phyloP scores from a whole-genome alignment of 2,329 filamentous ascomycete species.

The Penicillium griseofulvum region DNA sequence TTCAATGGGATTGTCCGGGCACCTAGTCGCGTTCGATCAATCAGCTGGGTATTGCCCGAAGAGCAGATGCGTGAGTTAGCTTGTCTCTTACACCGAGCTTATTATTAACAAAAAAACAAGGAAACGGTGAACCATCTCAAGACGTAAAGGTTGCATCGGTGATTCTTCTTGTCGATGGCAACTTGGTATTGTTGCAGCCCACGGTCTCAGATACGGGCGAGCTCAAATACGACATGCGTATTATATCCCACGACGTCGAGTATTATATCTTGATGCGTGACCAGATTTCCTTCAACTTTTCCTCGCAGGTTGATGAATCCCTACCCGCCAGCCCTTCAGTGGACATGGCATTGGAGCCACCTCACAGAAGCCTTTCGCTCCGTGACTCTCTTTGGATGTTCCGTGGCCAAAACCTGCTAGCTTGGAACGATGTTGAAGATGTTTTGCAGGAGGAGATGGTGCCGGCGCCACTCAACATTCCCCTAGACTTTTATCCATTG shows the following conservation, averaged over 20 bases:
- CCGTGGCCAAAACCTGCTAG: constrained; percentile 78
- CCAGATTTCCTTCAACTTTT: constrained; percentile 57
- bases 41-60: constrained; percentile 95
- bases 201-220: constrained; percentile 77
- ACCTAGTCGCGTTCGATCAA: constrained; percentile 82
- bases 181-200: constrained; percentile 86
- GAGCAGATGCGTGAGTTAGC: constrained; percentile 66
- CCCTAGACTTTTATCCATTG: constrained; percentile 92
- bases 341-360: constrained; percentile 45
- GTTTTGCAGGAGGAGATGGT: constrained; percentile 74
- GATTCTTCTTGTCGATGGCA: constrained; percentile 94
- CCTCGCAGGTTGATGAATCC: constrained; percentile 47
- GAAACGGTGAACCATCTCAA: constrained; percentile 88
- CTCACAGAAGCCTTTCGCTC: constrained; percentile 56
- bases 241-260: constrained; percentile 93
- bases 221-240: constrained; percentile 96
- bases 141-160: constrained; percentile 93
- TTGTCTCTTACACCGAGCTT: background rate
- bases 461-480: constrained; percentile 70
- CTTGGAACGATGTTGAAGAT: constrained; percentile 86
- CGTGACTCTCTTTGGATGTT: constrained; percentile 93
- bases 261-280: constrained; percentile 93
- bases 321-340: constrained; percentile 51
- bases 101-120: constrained; percentile 38
- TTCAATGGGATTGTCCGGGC: constrained; percentile 95